These are phyloP conservation scores for Coemansia sp. DNA, from an alignment of 192 early-diverging fungal genomes.

Conservation along the genomic window DNA sequence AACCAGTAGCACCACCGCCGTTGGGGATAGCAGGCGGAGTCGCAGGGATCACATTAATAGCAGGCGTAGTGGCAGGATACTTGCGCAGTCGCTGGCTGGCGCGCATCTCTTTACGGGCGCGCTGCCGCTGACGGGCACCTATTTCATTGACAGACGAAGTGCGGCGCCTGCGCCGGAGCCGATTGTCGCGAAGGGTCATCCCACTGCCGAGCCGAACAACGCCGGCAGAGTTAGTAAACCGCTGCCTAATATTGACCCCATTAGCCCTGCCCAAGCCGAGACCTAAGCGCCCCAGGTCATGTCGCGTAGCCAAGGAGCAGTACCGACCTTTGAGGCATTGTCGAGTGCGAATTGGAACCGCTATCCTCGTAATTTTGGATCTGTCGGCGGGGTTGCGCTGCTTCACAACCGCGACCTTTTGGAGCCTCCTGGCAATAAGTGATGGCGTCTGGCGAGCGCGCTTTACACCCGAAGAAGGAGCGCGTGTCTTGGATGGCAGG, in stretches of 20 bases:
- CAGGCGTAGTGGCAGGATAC: too few relatives aligned
- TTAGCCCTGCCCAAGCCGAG: not conserved
- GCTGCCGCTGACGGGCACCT: not conserved
- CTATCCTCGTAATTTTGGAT: not conserved
- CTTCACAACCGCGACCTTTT: not conserved
- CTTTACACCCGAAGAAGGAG: not conserved
- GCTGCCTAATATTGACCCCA: not conserved
- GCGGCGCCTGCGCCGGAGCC: not conserved
- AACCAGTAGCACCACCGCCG: too few relatives aligned
- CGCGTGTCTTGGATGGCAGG: not conserved
- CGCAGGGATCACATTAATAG: not conserved
- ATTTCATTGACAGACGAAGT: not conserved
- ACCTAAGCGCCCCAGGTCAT: not conserved
- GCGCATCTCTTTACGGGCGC: not conserved
- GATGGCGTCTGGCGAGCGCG: not conserved
- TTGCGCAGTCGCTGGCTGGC: not conserved
- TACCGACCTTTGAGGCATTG: not conserved
- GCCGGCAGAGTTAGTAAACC: not conserved
- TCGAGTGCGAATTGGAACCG: not conserved
- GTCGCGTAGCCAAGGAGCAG: not conserved
- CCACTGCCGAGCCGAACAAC: not conserved
- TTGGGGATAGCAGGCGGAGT: not conserved
- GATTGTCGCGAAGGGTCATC: not conserved
- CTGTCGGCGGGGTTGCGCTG: not conserved
- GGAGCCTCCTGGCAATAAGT: not conserved